Conservation (phyloP, 2,329 filamentous ascomycete species). For the Cladorrhinum sp. region DNA sequence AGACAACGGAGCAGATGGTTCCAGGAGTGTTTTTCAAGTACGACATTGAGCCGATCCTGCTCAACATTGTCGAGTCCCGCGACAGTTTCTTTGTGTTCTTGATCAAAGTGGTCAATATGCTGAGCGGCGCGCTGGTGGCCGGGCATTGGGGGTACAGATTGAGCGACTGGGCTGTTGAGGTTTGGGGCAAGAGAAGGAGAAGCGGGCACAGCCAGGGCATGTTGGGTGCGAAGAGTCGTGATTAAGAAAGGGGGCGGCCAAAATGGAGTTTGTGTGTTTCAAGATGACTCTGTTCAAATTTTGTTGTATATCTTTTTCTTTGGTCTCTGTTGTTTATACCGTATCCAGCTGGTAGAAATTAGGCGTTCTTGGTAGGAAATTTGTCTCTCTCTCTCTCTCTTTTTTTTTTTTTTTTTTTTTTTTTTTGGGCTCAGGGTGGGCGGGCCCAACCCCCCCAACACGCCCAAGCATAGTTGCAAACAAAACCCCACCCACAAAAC, state of each 20-base stretch:
- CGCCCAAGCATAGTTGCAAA: too few relatives aligned
- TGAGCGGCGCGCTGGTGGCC: slow-evolving; percentile 86
- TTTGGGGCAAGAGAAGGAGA: slow-evolving; percentile 49
- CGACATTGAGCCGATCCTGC: slow-evolving; percentile 91
- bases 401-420: background rate
- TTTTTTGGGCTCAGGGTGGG: background rate
- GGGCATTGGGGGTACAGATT: slow-evolving; percentile 92
- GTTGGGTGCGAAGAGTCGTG: slow-evolving; percentile 43
- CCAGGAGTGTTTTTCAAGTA: slow-evolving; percentile 98
- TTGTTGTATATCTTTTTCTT: slow-evolving; percentile 6
- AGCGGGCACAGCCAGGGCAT: slow-evolving; percentile 47
- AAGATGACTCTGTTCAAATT: too few relatives aligned
- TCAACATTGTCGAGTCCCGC: slow-evolving; percentile 80
- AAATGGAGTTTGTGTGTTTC: too few relatives aligned
- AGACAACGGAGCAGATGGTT: slow-evolving; percentile 65
- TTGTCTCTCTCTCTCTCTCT: background rate
- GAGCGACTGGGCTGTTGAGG: slow-evolving; percentile 66
- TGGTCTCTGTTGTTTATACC: background rate
- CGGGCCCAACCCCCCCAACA: too few relatives aligned
- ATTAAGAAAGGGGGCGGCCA: background rate
- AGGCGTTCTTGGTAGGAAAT: background rate
- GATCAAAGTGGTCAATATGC: slow-evolving; percentile 83
- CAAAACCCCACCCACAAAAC: too few relatives aligned
- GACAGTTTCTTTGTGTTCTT: slow-evolving; percentile 71
- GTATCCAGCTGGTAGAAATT: background rate